Evolutionary conservation across 2,329 filamentous ascomycete species (phyloP), one percentile per base, ranked within the genome.

Genomic region (Pseudonectria foliicola): DNA sequence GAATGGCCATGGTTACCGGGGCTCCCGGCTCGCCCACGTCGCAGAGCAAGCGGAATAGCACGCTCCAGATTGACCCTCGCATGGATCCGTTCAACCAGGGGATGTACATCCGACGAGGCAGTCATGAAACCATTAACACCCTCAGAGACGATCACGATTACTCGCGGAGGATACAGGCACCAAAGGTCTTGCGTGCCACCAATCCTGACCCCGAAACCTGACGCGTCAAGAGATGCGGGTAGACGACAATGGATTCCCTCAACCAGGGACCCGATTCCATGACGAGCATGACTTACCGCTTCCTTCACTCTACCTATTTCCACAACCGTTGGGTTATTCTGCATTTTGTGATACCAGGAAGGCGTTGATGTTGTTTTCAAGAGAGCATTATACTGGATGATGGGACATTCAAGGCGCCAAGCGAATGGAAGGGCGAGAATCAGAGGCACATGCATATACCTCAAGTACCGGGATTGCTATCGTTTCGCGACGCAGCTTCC

Each of bases 81-180:
- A 71, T 81, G 62, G 73, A 81, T 48, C 77, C 77, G 1, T 78
- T 73, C 42, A 68, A 72, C 31, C 66, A 68, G 25, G 71, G 70
- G 13, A 60, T 79, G 10, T 81, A 80, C 52, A 61, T 63, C 28
- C 65, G 71, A 16, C 77, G 70, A 47, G 72, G 71, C 53, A 80
- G 76, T 47, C 70, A 70, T 41, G 77, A 81, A 53, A 81, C 76
- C 51, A 60, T 82, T 50, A 74, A 74, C 45, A 80, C 77, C 2
- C 59, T 82, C 5, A 72, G 72, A 37, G 77, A 82, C 50, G 75
- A 81, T 42, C 75, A 77, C 39, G 77, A 82, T 45, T 82, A 82
- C 50, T 80, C 77, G 26, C 64, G 77, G 43, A 65, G 68, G 45
- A 75, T 81, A 11, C 71, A 71, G 32, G 61, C 68, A 28, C 67